Base-by-base conservation (phyloP, 306 rosid species). In the Cyamopsis tetragonoloba region DNA sequence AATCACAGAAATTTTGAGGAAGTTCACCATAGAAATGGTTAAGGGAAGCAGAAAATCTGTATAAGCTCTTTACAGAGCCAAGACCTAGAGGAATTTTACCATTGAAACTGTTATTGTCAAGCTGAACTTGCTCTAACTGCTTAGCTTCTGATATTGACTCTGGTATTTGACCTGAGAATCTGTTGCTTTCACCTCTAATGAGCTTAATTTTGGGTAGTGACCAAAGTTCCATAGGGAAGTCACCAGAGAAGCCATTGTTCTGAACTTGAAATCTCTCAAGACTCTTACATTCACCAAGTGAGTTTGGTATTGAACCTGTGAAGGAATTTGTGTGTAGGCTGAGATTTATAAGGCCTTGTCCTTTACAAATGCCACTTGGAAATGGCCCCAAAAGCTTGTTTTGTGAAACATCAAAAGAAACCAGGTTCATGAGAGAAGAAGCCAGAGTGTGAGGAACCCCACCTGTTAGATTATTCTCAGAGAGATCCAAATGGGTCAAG, bases 191-290 rank as follows among this genome's bases (percentile, higher is more conserved):
- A 72, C 88, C 99, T 83, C 99, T 78, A 7, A 93, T 79, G 62
- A 88, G 99, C 86, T 86, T 88, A 17, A 93, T 69, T 73, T 80
- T 90, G 43, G 95, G 97, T 12, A 90, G 53, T 17, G 99, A 89
- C 96, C 96, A 93, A 30, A 93, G 24, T 32, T 66, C 77, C 72
- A 3, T 3, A 1, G 99, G 96, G 56, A 93, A 86, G 60, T 81
- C 89, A 20, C 96, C 97, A 62, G 88, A 83, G 60, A 93, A 85
- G 62, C 77, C 73, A 79, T 93, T 93, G 84, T 88, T 86, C 84
- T 93, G 99, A 68, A 93, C 92, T 73, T 93, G 96, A 77, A 93
- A 84, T 65, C 83, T 85, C 87, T 93, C 99, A 57, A 93, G 91
- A 63, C 80, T 86, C 78, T 60, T 75, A 69, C 99, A 93, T 14